Base-by-base conservation (phyloP, 2,329 filamentous ascomycete genomes). In the Neoarthrinium moseri region DNA sequence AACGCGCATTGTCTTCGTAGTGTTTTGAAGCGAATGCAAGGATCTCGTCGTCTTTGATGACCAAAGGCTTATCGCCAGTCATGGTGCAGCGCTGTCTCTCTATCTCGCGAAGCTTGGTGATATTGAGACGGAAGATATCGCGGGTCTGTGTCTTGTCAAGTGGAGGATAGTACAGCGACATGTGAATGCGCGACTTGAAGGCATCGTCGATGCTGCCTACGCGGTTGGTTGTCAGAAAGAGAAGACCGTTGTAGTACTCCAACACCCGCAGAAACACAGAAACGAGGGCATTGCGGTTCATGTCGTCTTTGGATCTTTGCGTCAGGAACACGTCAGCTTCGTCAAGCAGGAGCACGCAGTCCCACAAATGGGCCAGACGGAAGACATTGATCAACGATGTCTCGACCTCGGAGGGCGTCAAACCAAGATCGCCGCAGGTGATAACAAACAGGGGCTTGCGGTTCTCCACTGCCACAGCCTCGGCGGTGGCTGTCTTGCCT, bases 401-500 rank as follows among this genome's bases (percentile, higher is more conserved):
- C 54, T 75, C 72, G 2, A 75, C 68, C 2, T 70, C 64, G 3
- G 60, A 51, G 0, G 73, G 66, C 0, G 65, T 68, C n/a, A 69
- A 55, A 12, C 71, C 69, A 0, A 74, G 64, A 46, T 77, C 72
- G 36, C 74, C 74, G 10, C 72, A 76, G 0, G 74, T 77, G 43
- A 79, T 73, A 6, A 67, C 63, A 35, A 75, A 75, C 2, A 77
- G 56, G 0, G 73, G 74, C 56, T 70, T 71, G 32, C 58, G 52
- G 51, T 68, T 66, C 43, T 64, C 63, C 60, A 66, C 64, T 2
- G 70, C 69, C 2, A 71, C 62, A 1, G 67, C 67, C 49, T 73
- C 65, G 1, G 73, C 73, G 0, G 74, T 75, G 0, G 69, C 65
- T 0, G 74, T 77, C 60, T 77, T 77, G 4, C 73, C 73, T 0